Conservation (phyloP, 768 basidiomycete genomes). For the Favolaschia claudopus region DNA sequence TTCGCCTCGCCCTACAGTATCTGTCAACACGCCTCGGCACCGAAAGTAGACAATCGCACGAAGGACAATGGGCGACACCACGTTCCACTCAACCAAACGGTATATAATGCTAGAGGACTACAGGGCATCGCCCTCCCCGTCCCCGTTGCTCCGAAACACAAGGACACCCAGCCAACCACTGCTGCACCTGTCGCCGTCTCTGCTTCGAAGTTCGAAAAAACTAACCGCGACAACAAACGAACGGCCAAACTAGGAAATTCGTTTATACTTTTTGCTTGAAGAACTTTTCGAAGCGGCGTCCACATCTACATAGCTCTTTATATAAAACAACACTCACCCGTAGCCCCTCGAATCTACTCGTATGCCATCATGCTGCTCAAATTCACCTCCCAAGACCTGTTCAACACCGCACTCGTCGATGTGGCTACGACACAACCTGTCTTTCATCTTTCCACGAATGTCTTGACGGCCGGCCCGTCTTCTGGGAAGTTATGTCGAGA, state of each 20-base stretch:
- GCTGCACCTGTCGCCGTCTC: no score
- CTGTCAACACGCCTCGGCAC: no score
- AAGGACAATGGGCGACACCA: no score
- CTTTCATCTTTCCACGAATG: slow-evolving; percentile 56
- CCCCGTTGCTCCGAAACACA: no score
- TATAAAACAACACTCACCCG: slow-evolving; percentile 24
- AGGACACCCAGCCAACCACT: no score
- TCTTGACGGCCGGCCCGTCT: slow-evolving; percentile 30
- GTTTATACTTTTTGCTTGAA: slow-evolving; percentile 12
- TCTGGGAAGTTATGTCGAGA: slow-evolving; percentile 38
- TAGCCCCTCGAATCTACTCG: neutral
- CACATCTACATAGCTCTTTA: slow-evolving; percentile 38
- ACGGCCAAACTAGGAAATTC: slow-evolving; percentile 54
- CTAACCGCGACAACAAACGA: slow-evolving; percentile 56
- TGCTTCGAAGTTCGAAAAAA: no score
- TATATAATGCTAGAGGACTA: no score
- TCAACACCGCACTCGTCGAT: slow-evolving; percentile 62
- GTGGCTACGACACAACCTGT: slow-evolving; percentile 56
- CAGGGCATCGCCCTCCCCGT: neutral
- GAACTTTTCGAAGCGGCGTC: slow-evolving; percentile 48
- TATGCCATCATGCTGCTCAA: slow-evolving; percentile 59
- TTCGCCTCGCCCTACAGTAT: no score
- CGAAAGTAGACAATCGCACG: no score
- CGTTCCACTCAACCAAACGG: no score
- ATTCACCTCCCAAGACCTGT: slow-evolving; percentile 65